Percentiles rank a stretch among this genome's conserved stretches.
phyloP scores from a whole-genome alignment of 768 basidiomycete species.

The Artomyces pyxidatus region DNA sequence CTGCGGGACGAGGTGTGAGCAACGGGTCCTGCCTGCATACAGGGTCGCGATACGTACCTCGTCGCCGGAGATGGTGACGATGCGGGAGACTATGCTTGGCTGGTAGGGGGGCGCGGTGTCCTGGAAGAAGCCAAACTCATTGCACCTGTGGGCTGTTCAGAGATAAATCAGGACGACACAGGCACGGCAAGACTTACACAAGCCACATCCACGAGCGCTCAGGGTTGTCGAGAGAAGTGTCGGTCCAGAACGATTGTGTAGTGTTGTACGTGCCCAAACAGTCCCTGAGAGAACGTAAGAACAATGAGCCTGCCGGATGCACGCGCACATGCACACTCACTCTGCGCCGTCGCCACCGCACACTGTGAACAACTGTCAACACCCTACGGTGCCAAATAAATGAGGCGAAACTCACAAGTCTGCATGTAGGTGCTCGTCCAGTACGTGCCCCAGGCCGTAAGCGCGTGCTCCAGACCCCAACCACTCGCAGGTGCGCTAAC shows the following conservation, averaged over 20 bases:
- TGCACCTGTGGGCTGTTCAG: conserved; percentile 38
- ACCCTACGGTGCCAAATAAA: too few relatives aligned
- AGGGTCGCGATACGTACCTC: background rate
- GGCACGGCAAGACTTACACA: conserved; percentile 29
- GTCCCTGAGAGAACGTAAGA: conserved; percentile 14
- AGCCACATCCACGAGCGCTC: conserved; percentile 67
- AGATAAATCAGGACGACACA: background rate
- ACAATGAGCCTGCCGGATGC: conserved; percentile 25
- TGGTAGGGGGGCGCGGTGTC: background rate
- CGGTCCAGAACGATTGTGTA: conserved; percentile 38
- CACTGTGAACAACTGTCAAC: too few relatives aligned
- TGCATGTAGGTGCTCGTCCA: conserved; percentile 42
- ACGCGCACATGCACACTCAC: conserved; percentile 42
- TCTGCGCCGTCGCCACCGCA: conserved; percentile 18
- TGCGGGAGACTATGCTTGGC: background rate
- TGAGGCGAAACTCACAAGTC: conserved; percentile 29
- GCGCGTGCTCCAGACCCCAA: conserved; percentile 55
- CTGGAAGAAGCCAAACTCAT: conserved; percentile 48
- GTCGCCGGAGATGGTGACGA: background rate
- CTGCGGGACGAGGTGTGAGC: background rate
- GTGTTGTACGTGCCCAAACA: conserved; percentile 37
- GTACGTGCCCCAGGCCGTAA: conserved; percentile 53
- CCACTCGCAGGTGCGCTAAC: conserved; percentile 40
- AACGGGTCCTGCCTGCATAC: too few relatives aligned
- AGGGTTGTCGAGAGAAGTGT: conserved; percentile 46